Evolutionary conservation across 2,329 filamentous ascomycete genomes (phyloP), one percentile per base, ranked within the genome.

Genomic region (Emergomyces pasteurianus): DNA sequence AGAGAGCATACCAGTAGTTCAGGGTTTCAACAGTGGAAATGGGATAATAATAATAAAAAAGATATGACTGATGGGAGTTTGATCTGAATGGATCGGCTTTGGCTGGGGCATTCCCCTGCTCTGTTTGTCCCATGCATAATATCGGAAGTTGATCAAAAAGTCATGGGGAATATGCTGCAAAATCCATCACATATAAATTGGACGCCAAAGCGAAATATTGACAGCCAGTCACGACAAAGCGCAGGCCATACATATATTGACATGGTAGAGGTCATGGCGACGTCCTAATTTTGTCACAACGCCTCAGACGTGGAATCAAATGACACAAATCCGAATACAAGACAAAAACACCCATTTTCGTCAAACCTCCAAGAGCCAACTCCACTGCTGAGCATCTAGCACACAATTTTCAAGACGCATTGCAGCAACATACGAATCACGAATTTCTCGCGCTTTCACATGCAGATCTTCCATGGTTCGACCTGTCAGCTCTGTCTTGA

Each of bases 351-450:
- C 7, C 23, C 21, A 26, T 21, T 14, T 16, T 16, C 46, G 12
- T 56, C 23, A 56, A 56, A 50, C 40, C 49, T 61, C 52, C 28
- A 62, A 53, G 55, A 62, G 57, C 23, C 46, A 62, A 28, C 43
- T n/a, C 58, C 57, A 62, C 28, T 52, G 36, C 26, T 31, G 53
- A 14, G 50, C n/a, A 21, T 57, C 46, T 9, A 58, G 50, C 23
- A 49, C 31, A 23, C n/a, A 31, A 2, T 56, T 58, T 16, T 62
- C 50, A 23, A 53, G 49, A 14, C 34, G 14, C 53, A 56, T 43
- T 21, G 53, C 38, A 60, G 60, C 60, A 55, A 62, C 58, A 18
- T 59, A 47, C 2, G 57, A 57, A 42, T 59, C 50, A 26, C 60
- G 60, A 18, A 58, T 59, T 10, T 60, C 38, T 16, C 40, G 34